These are phyloP conservation scores for Leccinum broughii DNA, from an alignment of 768 basidiomycete species.

Conservation along the genomic window DNA sequence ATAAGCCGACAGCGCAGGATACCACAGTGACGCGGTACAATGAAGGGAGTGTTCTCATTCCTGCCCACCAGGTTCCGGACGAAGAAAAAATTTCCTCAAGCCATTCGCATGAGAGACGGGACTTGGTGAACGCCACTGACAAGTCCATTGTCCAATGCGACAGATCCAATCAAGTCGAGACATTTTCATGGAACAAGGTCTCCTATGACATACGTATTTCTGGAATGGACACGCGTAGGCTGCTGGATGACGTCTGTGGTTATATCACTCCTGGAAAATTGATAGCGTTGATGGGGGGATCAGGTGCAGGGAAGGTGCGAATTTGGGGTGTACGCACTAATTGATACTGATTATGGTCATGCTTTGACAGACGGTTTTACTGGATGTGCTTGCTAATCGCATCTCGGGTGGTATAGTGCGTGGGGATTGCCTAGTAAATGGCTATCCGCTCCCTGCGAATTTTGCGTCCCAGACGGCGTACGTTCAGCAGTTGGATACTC, in stretches of 20 bases:
- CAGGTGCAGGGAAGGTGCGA: slow-evolving; percentile 34
- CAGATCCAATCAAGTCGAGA: slow-evolving; percentile 36
- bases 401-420: slow-evolving; percentile 46
- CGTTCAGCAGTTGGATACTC: slow-evolving; percentile 78
- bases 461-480: slow-evolving; percentile 60
- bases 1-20: slow-evolving; percentile 30
- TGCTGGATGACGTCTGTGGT: slow-evolving; percentile 48
- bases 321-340: neutral
- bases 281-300: slow-evolving; percentile 51
- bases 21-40: slow-evolving; percentile 32
- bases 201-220: slow-evolving; percentile 58
- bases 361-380: slow-evolving; percentile 49
- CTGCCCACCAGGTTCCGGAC: slow-evolving; percentile 8
- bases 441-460: slow-evolving; percentile 50
- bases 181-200: slow-evolving; percentile 79
- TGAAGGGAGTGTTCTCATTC: neutral
- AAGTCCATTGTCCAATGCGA: slow-evolving; percentile 13
- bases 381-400: slow-evolving; percentile 57
- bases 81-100: slow-evolving; percentile 13
- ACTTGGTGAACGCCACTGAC: neutral
- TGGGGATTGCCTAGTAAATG: slow-evolving; percentile 58
- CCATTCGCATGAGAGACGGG: neutral
- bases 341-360: neutral
- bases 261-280: slow-evolving; percentile 52
- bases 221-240: slow-evolving; percentile 37